Evolutionary conservation across 106 monocot genomes (phyloP), one percentile per base, ranked within the genome.

Genomic region (Amphibolis antarctica): DNA sequence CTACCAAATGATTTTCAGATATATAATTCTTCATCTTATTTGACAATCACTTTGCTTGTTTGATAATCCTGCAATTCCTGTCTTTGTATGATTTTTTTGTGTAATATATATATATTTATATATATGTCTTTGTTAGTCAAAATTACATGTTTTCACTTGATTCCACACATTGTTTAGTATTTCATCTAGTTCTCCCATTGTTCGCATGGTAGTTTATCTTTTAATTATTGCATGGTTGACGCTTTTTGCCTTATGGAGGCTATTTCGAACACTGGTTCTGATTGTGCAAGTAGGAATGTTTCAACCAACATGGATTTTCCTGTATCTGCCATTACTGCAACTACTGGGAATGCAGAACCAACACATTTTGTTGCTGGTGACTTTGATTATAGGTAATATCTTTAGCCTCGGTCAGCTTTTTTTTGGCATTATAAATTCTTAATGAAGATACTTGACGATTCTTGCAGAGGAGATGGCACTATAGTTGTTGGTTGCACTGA

Each of bases 291-390:
- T 36, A 63, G 63, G 46, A 63, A 63, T 63, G 25, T 17, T 26
- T 23, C 46, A 26, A 17, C 36, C 63, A 48, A 63, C 46, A 47
- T 63, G 44, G 26, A 63, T 47, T 63, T 24, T 26, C 15, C 46
- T 26, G 43, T 61, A 23, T 24, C 25, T 28, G 63, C 42, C 43
- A 42, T 46, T 13, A 63, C 46, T 46, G 63, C 46, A 13, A 21
- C 25, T 47, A 45, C 63, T 15, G 63, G 46, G 28, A 63, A 63
- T 63, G 46, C 46, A 20, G 63, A 63, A 45, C 24, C 44, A 9
- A 15, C 10, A n/a, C 46, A 25, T 23, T 63, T 15, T 47, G 36
- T 63, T 63, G 46, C 24, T 18, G 63, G 25, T 48, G 63, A 26
- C 46, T 22, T 27, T 13, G 63, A 63, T 25, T 22, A 63, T 19